Base-by-base conservation (phyloP, 1,284 basidiomycete genomes). In the Ustilago xerochloae region DNA sequence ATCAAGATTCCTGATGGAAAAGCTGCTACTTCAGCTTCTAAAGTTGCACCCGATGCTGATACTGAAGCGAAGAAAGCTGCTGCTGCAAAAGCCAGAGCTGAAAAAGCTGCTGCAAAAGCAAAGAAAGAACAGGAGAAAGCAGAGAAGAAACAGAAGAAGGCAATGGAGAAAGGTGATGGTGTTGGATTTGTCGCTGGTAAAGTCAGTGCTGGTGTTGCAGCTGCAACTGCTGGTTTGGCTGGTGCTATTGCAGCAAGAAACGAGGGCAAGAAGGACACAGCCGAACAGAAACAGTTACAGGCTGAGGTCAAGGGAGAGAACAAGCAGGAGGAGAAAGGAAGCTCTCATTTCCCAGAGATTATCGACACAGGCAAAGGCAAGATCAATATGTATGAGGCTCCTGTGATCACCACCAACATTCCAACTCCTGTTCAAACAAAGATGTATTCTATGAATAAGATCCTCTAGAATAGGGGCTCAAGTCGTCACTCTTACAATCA, bases 1-100 rank as follows among this genome's bases (percentile, higher is more conserved):
- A 83, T 85, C 70, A 69, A 71, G 46, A 84, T 84, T 33, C 84
- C 84, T 0, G 84, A 85, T 59, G 84, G 84, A 13, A 75, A 78
- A 22, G 79, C 77, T 10, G 82, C 81, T 2, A 71, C 70, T 20
- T 71, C 75, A 15, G 80, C 83, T 8, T 80, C 77, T 53, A 85
- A 85, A 69, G 76, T 77, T 6, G 78, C 83, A 2, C 77, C 79
- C 5, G 69, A 77, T 29, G 77, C 69, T 22, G 75, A 79, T 46
- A 68, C 74, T 7, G 76, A 74, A 39, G 67, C 76, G 9, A 77
- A 79, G 39, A 83, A 83, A 58, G 73, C 76, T 3, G 81, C 77
- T 4, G 79, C 81, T 10, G 67, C 66, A 8, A 77, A 68, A 10
- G 78, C 68, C 5, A 48, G 81, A 3, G 81, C 75, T 6, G 71